These are phyloP conservation scores for Magnusiomyces tetraspermus DNA, from an alignment of 1,139 yeast genomes.

Conservation along the genomic window DNA sequence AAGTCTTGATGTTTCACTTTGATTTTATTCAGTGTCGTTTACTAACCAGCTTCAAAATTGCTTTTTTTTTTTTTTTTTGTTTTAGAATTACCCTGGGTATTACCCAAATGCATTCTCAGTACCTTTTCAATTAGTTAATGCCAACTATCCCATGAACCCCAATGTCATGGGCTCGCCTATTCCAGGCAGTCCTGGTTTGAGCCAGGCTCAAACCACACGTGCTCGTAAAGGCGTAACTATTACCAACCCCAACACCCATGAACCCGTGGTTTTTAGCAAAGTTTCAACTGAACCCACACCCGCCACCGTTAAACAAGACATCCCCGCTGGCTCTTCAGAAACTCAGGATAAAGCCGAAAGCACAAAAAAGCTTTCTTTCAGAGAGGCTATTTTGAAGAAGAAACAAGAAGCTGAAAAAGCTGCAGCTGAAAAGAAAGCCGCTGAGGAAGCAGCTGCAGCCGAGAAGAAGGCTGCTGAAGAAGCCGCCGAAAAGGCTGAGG, in stretches of 20 bases:
- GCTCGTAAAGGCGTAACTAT: not conserved
- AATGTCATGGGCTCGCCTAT: not conserved
- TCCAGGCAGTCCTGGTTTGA: not conserved
- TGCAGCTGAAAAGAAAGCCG: not conserved
- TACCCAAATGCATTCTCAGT: not conserved
- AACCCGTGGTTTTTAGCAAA: not conserved
- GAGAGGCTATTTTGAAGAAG: not conserved
- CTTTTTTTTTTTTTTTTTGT: not conserved
- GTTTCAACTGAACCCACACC: not conserved
- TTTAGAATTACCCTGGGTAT: not conserved
- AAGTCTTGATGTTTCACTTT: not conserved
- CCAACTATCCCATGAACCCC: not conserved
- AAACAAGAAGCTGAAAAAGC: not conserved
- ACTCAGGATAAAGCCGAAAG: not conserved
- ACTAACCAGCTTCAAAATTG: not conserved
- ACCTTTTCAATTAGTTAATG: not conserved
- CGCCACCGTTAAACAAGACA: not conserved
- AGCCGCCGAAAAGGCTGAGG: not conserved
- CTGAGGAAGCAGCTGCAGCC: not conserved
- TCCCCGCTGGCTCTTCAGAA: not conserved
- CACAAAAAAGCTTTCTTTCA: not conserved
- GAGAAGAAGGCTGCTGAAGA: conserved; percentile 1
- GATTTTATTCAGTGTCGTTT: not conserved
- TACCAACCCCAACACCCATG: not conserved
- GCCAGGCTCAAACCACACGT: not conserved